Base-by-base conservation (phyloP, 2,329 filamentous ascomycete genomes). In the Mycosphaerelloides madeirae region DNA sequence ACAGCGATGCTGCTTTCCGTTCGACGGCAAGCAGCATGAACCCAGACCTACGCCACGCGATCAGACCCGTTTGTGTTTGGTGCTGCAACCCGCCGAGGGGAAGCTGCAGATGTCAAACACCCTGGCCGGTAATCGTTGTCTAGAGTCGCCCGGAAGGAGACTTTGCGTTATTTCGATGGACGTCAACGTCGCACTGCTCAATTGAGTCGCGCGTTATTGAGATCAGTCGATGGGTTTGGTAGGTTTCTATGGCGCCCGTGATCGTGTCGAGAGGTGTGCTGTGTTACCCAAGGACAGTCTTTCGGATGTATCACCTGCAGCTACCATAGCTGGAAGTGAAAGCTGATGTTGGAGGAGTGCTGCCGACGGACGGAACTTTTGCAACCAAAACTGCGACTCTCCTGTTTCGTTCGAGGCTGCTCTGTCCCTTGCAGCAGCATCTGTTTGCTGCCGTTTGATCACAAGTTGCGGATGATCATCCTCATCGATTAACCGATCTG, bases 41-140 rank as follows among this genome's bases (percentile, higher is more conserved):
- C 44, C 34, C 41, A 35, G 37, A 34, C 34, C 38, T 36, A 41
- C 9, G 39, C 50, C 50, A 50, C 47, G 50, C 43, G 48, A 49
- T 35, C 40, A 37, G 33, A 31, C 32, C 43, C 41, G 31, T 38
- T 38, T 44, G 43, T 48, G 45, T 43, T 45, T 50, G 50, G 51
- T 46, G 43, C 39, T 38, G 43, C 36, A 32, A 36, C 38, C 41
- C 35, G 44, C 44, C 45, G n/a, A 46, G 43, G 51, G 48, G 35
- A 43, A 38, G 38, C 35, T 47, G 48, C 51, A 49, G 43, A 41
- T 52, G 49, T 51, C 50, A 50, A 35, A 35, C 38, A 40, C 14
- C 38, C 38, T 16, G 38, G 38, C 18, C 18, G 38, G 29, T 13
- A 29, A 13, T 40, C 38, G 18, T 38, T 40, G 38, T 40, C 38